Base-by-base conservation (phyloP, 805 yeast species). In the Ogataea allantospora region DNA sequence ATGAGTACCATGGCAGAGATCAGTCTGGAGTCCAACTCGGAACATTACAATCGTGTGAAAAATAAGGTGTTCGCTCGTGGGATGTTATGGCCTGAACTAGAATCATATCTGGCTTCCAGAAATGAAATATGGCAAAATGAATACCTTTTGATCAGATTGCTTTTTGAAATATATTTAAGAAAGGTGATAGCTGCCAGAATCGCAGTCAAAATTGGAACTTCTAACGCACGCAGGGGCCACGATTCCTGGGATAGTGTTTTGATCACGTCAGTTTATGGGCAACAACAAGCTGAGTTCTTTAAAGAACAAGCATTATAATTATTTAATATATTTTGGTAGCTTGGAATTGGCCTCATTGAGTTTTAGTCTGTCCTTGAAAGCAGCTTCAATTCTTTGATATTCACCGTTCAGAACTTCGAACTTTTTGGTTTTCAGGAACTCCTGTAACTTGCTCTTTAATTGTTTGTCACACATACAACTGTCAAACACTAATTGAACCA, bases 251-350 rank as follows among this genome's bases (percentile, higher is more conserved):
- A 36, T 21, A 40, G 39, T 17, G 56, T 53, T 14, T 60, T 83
- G 53, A 80, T 80, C 12, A 70, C 71, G 28, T 60, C 80, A 16
- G 70, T 82, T 27, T 77, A 64, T 21, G 73, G 74, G 6, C 57
- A 58, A 14, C 55, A 54, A 3, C 60, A 56, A 25, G 35, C 47
- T 14, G 16, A 31, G 1, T 44, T 55, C 24, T 54, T 57, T 42
- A 35, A 40, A 16, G 52, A 48, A 15, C 60, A 57, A 27, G 33
- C 33, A 15, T 19, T 20, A 29, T 22, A 15, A 22, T 12, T 14
- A 16, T n/a, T 17, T 32, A 32, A 16, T 24, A 18, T 14, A 29
- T 20, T 30, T 11, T 17, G 22, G 7, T 35, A 37, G 27, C 34
- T 16, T 11, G 21, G 26, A 39, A 20, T 59, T 52, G 16, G 54